Evolutionary conservation across 2,329 filamentous ascomycete species (phyloP).

Genomic region (Tricladium varicosporioides): DNA sequence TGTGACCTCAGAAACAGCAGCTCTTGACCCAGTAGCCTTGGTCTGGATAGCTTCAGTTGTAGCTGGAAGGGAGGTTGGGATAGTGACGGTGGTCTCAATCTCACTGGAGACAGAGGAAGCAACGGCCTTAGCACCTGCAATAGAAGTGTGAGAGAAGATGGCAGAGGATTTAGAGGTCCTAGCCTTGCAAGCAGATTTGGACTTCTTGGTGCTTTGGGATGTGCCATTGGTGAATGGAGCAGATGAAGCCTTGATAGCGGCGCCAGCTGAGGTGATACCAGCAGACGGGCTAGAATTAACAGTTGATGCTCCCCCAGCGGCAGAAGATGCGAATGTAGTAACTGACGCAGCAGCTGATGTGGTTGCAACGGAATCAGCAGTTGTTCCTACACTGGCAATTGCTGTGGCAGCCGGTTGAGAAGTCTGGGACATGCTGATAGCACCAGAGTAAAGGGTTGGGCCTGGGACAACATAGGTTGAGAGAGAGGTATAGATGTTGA

Average conservation of each 20-base stretch:
- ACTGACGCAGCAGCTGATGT: constrained; percentile 5
- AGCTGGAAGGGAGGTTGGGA: constrained; percentile 5
- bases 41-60: background rate
- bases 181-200: constrained; percentile 21
- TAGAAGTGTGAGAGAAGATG: background rate
- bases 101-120: background rate
- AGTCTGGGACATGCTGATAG: constrained; percentile 1
- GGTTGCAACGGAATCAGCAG: constrained; percentile 5
- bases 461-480: constrained; percentile 35
- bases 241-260: constrained; percentile 10
- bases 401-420: constrained; percentile 11
- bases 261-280: background rate
- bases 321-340: constrained; percentile 6
- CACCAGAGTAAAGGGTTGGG: constrained; percentile 32
- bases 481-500: constrained; percentile 38
- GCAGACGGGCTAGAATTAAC: background rate
- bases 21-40: background rate
- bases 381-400: constrained; percentile 1
- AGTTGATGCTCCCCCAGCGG: background rate
- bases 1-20: background rate
- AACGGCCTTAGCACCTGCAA: background rate
- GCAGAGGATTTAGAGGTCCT: constrained; percentile 2
- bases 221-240: constrained; percentile 15
- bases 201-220: constrained; percentile 10
- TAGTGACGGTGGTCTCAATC: constrained; percentile 9